Evolutionary conservation across 2,329 filamentous ascomycete genomes (phyloP).

Genomic region (Neopestalotiopsis clavispora): DNA sequence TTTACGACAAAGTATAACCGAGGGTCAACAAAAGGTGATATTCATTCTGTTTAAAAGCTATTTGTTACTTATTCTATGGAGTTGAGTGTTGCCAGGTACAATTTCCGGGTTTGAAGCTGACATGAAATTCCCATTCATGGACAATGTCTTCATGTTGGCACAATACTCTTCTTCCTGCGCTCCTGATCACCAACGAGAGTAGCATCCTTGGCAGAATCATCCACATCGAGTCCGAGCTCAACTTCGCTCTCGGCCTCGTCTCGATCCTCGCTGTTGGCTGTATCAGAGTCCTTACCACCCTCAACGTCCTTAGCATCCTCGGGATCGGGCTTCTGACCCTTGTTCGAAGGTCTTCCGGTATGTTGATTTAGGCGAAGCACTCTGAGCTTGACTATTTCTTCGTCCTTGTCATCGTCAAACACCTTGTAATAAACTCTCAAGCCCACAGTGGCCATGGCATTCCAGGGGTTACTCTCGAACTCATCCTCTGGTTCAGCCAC

Average conservation of each 20-base stretch:
- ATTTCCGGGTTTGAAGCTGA: neutral
- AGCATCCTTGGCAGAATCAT: slow-evolving; percentile 39
- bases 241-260: slow-evolving; percentile 24
- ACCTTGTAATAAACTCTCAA: slow-evolving; percentile 64
- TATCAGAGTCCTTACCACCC: slow-evolving; percentile 27
- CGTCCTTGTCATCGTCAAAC: slow-evolving; percentile 33
- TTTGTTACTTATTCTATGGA: neutral
- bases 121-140: neutral
- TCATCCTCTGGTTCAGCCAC: slow-evolving; percentile 58
- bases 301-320: slow-evolving; percentile 29
- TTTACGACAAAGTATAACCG: too few species aligned
- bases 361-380: slow-evolving; percentile 45
- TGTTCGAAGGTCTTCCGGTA: slow-evolving; percentile 30
- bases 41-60: neutral
- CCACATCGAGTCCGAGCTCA: slow-evolving; percentile 42
- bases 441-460: slow-evolving; percentile 65
- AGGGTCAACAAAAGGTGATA: neutral
- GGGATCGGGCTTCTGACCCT: slow-evolving; percentile 21
- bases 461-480: slow-evolving; percentile 63
- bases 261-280: slow-evolving; percentile 29
- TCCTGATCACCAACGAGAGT: slow-evolving; percentile 34
- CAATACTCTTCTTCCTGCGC: slow-evolving; percentile 37
- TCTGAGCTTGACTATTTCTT: slow-evolving; percentile 42
- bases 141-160: slow-evolving; percentile 15
- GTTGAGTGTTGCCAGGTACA: neutral